Evolutionary conservation across 208 protist genomes (phyloP).

Genomic region (Trypanosoma melophagium): DNA sequence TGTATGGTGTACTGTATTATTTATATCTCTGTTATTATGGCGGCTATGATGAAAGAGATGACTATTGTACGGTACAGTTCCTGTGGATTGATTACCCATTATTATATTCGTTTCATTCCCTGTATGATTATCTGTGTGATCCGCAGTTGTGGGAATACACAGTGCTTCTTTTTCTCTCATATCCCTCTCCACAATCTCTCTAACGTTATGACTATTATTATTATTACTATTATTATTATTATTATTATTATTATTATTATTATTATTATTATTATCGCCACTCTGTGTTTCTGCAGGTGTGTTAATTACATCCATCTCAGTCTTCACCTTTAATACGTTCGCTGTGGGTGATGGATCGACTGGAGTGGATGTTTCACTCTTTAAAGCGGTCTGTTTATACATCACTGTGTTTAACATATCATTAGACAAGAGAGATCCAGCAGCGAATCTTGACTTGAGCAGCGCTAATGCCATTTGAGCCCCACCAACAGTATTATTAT

Average conservation of each 20-base stretch:
- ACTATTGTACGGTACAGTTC: constrained; percentile 8
- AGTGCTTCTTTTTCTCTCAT: background rate
- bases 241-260: constrained; percentile 3
- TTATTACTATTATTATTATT: background rate
- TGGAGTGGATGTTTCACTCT: no score
- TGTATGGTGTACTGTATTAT: background rate
- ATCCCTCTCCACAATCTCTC: background rate
- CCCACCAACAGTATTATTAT: background rate
- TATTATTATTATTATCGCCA: background rate
- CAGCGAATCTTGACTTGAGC: constrained; percentile 15
- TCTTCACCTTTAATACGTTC: no score
- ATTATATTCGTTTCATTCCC: background rate
- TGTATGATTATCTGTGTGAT: background rate
- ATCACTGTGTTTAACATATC: background rate
- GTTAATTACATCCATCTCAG: no score
- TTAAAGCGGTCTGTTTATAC: background rate
- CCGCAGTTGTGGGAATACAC: no score
- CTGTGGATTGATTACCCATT: background rate
- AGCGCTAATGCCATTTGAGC: constrained; percentile 15
- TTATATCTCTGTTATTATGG: background rate
- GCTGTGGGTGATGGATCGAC: no score
- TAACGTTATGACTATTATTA: background rate
- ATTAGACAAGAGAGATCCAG: background rate
- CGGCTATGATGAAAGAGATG: background rate
- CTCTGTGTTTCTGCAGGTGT: no score